Evolutionary conservation across 257 asterid genomes (phyloP).

Genomic region (Fraxinus excelsior): DNA sequence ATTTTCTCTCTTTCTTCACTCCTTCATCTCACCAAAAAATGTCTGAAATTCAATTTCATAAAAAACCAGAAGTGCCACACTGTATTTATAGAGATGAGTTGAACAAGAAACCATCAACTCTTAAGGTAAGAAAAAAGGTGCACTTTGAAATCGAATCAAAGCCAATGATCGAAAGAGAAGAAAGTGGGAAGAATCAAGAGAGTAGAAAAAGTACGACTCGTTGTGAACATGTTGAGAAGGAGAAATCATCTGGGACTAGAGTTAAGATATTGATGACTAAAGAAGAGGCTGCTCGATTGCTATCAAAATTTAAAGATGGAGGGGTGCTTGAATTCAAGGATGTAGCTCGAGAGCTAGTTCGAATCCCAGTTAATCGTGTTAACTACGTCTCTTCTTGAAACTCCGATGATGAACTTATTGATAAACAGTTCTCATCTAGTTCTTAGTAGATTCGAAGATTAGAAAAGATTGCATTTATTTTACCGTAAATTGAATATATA

Average conservation of each 20-base stretch:
- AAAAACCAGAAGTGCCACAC: not conserved
- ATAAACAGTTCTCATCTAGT: too few species aligned
- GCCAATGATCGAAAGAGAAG: not conserved
- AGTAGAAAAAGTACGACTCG: not conserved
- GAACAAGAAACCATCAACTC: not conserved
- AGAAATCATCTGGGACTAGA: not conserved
- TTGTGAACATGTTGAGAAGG: not conserved
- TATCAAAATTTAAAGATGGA: slow-evolving; percentile 34
- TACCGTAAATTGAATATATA: not conserved
- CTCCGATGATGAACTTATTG: not conserved
- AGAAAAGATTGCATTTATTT: not conserved
- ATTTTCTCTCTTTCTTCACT: not conserved
- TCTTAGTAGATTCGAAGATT: not conserved
- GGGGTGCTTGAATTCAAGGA: slow-evolving; percentile 32
- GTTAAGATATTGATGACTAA: slow-evolving; percentile 36
- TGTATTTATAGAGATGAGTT: not conserved
- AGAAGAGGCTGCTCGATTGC: slow-evolving; percentile 33
- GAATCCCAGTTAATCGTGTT: slow-evolving; percentile 19
- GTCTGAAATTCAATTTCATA: not conserved
- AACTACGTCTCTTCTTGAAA: slow-evolving; percentile 11
- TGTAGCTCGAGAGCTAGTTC: slow-evolving; percentile 29
- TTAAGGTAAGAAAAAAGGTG: not conserved
- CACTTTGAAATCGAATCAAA: not conserved
- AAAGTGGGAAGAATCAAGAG: not conserved
- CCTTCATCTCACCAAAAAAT: not conserved